phyloP scores from a whole-genome alignment of 2,329 filamentous ascomycete genomes.

The Aspergillus novoparasiticus region DNA sequence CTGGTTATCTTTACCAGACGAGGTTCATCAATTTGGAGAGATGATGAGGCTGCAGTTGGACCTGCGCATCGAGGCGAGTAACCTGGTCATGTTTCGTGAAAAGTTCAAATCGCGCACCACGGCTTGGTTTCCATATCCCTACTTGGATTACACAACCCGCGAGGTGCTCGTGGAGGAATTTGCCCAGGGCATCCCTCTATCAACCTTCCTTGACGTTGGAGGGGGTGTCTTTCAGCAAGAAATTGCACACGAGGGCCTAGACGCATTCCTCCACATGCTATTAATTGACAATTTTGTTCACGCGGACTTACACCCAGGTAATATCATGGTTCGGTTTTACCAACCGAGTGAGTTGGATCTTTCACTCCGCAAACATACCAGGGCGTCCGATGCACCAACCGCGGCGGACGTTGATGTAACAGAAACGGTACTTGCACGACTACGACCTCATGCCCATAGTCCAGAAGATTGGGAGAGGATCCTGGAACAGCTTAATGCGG shows the following conservation, averaged over 20 bases:
- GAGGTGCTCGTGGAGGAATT: constrained; percentile 95
- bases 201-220: constrained; percentile 87
- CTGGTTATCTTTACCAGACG: constrained; percentile 94
- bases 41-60: constrained; percentile 99
- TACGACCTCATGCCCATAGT: constrained; percentile 73
- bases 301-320: constrained; percentile 92
- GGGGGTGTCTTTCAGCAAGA: constrained; percentile 92
- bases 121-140: constrained; percentile 96
- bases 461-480: constrained; percentile 72
- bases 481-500: constrained; percentile 74
- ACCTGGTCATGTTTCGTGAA: constrained; percentile 80
- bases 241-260: constrained; percentile 90
- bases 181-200: constrained; percentile 87
- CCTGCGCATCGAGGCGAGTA: constrained; percentile 89
- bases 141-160: constrained; percentile 87
- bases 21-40: constrained; percentile 89
- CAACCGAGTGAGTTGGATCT: constrained; percentile 74
- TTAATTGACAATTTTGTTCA: constrained; percentile 97
- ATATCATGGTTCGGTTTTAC: constrained; percentile 99
- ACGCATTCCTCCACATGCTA: constrained; percentile 95
- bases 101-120: constrained; percentile 89
- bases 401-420: constrained; percentile 73
- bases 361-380: constrained; percentile 50
- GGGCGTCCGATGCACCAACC: constrained; percentile 45
- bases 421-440: constrained; percentile 77